A percentile compares a stretch with the other conserved stretches of the same genome.
Evolutionary conservation across 1,284 basidiomycete species (phyloP).

Genomic region (Irpex sp.): DNA sequence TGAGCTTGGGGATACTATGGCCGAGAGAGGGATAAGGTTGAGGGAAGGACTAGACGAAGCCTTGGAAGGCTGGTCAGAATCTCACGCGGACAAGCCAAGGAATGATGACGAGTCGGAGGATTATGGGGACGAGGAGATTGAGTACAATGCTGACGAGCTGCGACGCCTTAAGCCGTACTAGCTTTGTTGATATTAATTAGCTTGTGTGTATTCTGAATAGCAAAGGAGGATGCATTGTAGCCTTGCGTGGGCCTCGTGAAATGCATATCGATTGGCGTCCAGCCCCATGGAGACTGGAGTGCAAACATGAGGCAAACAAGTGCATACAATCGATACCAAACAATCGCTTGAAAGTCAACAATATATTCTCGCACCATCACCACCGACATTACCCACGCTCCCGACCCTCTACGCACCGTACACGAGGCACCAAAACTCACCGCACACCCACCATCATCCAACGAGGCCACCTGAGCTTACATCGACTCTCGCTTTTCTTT

Average conservation of each 20-base stretch:
- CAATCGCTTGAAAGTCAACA: background rate
- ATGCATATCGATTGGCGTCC: background rate
- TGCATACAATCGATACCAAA: slow-evolving; percentile 1
- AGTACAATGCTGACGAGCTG: slow-evolving; percentile 54
- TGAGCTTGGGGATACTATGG: slow-evolving; percentile 73
- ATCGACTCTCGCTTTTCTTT: background rate
- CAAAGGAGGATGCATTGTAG: background rate
- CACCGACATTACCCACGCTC: background rate
- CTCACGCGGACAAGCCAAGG: slow-evolving; percentile 15
- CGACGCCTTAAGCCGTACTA: slow-evolving; percentile 63
- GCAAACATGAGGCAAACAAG: background rate
- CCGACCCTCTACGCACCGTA: background rate
- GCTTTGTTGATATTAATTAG: background rate
- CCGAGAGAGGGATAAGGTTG: slow-evolving; percentile 76
- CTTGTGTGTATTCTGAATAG: background rate
- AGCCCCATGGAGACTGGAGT: background rate
- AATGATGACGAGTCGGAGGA: slow-evolving; percentile 14
- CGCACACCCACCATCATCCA: background rate
- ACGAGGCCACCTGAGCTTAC: background rate
- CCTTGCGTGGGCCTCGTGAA: background rate
- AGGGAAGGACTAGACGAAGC: slow-evolving; percentile 65
- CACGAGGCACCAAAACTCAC: background rate
- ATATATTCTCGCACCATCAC: background rate
- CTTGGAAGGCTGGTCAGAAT: slow-evolving; percentile 38
- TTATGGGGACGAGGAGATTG: slow-evolving; percentile 52